Base-by-base conservation (phyloP, 2,329 filamentous ascomycete species). In the Colletotrichum navitas region DNA sequence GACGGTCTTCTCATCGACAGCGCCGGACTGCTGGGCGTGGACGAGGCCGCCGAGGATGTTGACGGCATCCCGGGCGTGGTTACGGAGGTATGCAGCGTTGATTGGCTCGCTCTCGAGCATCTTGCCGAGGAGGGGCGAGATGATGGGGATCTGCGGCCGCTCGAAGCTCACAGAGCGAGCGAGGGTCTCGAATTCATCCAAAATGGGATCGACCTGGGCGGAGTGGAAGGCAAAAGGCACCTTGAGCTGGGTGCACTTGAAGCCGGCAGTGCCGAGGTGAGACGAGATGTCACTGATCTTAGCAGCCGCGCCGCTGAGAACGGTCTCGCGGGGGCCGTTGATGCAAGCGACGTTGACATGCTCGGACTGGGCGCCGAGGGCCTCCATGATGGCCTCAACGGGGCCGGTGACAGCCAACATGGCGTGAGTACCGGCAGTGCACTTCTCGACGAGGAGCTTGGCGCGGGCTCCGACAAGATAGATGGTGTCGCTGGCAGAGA, bases 311-410 rank as follows among this genome's bases (percentile, higher is more conserved):
- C 86, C 87, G 29, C 83, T 83, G n/a, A 96, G 84, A 2, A 96
- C 94, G 12, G 91, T 94, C 78, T 94, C 92, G 62, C 89, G 85
- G 0, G 91, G 90, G 0, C 91, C 90, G 75, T 97, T 97, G 78
- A 94, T 87, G 82, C 94, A 96, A 21, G 93, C 91, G 41, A 89
- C 76, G 49, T 87, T 87, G 64, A 86, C 78, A 6, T 80, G 81
- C 76, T 74, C 66, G 1, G 78, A 77, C 47, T 76, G 77, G n/a
- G 79, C 85, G 74, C 81, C 81, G 21, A 89, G 85, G 63, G 85
- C 85, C 32, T 87, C 84, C 55, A 81, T 84, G 70, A 90, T 87
- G 6, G 86, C 83, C 34, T 89, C 85, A 14, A 85, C 81, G 1
- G 83, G 81, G 21, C 82, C 85, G 73, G 85, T 82, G 16, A 86